A percentile compares a stretch with the other conserved stretches of the same genome.
Evolutionary conservation across 768 basidiomycete species (phyloP).

Genomic region (Termitomyces sp.): DNA sequence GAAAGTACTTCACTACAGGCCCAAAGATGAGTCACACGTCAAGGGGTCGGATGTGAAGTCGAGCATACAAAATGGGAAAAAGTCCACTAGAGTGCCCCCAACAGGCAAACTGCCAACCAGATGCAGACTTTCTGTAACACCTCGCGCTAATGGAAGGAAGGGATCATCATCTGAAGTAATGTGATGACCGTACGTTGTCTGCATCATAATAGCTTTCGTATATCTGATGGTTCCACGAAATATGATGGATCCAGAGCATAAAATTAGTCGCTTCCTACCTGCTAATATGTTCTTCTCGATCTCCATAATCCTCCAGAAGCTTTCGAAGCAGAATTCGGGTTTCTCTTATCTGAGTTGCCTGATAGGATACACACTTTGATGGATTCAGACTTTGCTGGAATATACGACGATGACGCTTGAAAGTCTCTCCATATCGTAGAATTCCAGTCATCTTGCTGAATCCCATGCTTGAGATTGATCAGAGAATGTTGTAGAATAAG

Average conservation of each 20-base stretch:
- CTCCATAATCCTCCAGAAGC: constrained; percentile 19
- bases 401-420: constrained; percentile 11
- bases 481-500: not conserved
- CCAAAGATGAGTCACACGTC: too few species aligned
- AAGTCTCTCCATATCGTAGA: constrained; percentile 13
- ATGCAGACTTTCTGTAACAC: constrained; percentile 19
- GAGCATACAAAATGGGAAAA: constrained; percentile 16
- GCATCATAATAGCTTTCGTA: constrained; percentile 17
- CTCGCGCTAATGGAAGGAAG: constrained; percentile 28
- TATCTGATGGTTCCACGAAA: not conserved
- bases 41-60: too few species aligned
- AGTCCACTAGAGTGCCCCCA: constrained; percentile 10
- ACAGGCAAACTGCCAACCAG: constrained; percentile 16
- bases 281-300: constrained; percentile 21
- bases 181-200: constrained; percentile 10
- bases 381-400: constrained; percentile 15
- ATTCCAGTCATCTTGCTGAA: constrained; percentile 7
- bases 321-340: constrained; percentile 22
- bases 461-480: constrained; percentile 10
- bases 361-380: constrained; percentile 13
- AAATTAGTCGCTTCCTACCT: constrained; percentile 14
- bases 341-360: constrained; percentile 20
- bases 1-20: too few species aligned
- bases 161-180: constrained; percentile 17
- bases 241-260: too few species aligned